Evolutionary conservation across 192 early-diverging fungal species (phyloP), one percentile per base, ranked within the genome.

Genomic region (Spizellomyces sp.): DNA sequence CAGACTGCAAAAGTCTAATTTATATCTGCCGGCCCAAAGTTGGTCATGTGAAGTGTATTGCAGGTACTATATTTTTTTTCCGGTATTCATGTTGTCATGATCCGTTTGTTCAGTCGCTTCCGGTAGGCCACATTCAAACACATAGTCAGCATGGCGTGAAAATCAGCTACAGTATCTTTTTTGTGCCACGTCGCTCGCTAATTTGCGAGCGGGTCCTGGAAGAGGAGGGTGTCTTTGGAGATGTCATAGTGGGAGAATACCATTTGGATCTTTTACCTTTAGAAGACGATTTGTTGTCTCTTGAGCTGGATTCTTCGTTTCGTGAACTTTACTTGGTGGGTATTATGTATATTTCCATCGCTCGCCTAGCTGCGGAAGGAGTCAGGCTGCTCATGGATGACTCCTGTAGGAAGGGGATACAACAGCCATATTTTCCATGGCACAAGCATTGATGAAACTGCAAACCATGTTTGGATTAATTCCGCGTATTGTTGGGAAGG

Each of bases 141-240:
- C 14, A 71, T 46, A 52, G 8, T 21, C 36, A 42, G 19, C 21
- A 41, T 14, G 60, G 67, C 43, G 12, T 44, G 61, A 61, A 64
- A n/a, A 17, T 67, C 9, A 6, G 71, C 8, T 67, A 77, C 69
- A 48, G 50, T 9, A 45, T 96, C 41, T 95, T 91, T 70, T 91
- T 99, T 77, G 94, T 95, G 4, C 95, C 96, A 9, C 84, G 91
- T 36, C 87, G 94, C 9, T 95, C 95, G 4, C 84, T 94, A 58
- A 77, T 98, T 2, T 97, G 96, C 79, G 94, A 97, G 76, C 89
- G 92, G n/a, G 88, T 96, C 12, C 81, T 98, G 65, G 97, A 96
- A 77, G 95, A 98, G 63, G 90, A 91, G 22, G 94, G 93, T 21
- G 93, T 99, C 0, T 87, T 90, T 79, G 95, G 94, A 19, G 93